Evolutionary conservation across 345 rosid genomes (phyloP).

Genomic region (Gynandropsis gynandra): DNA sequence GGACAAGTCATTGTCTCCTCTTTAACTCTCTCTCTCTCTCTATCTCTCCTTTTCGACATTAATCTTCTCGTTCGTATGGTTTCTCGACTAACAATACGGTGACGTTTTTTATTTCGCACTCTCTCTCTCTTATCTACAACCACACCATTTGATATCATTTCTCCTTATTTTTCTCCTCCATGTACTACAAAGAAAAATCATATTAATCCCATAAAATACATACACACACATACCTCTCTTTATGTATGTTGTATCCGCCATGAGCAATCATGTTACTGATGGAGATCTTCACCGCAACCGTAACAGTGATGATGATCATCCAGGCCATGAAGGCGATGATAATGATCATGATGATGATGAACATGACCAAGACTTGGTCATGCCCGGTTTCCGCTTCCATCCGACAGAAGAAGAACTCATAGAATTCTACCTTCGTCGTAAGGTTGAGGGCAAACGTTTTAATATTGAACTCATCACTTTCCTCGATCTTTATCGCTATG

Average conservation of each 20-base stretch:
- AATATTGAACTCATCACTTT: constrained; percentile 96
- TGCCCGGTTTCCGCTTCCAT: constrained; percentile 98
- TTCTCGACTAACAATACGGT: too few relatives aligned
- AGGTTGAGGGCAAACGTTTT: constrained; percentile 98
- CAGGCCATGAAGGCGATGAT: constrained; percentile 19
- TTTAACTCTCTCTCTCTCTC: constrained; percentile 30
- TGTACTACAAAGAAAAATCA: constrained; percentile 26
- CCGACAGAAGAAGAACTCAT: constrained; percentile 99
- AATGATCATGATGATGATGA: constrained; percentile 36
- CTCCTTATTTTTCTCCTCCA: constrained; percentile 11
- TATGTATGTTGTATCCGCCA: constrained; percentile 50
- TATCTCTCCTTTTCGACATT: constrained; percentile 10
- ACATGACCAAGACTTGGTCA: constrained; percentile 90
- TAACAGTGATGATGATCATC: constrained; percentile 23
- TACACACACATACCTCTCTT: constrained; percentile 18
- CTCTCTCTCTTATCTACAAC: constrained; percentile 25
- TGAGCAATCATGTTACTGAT: constrained; percentile 15
- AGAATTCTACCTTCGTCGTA: constrained; percentile 99
- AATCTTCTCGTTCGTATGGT: neutral
- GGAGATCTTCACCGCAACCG: too few relatives aligned
- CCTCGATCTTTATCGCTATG: constrained; percentile 97
- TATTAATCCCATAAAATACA: constrained; percentile 27
- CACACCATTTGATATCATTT: constrained; percentile 30
- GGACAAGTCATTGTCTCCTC: constrained; percentile 70
- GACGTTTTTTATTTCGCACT: too few relatives aligned